Percentiles rank a stretch among this genome's conserved stretches.
phyloP scores from a whole-genome alignment of 495 filamentous ascomycete genomes.

The Copromyces sp. region DNA sequence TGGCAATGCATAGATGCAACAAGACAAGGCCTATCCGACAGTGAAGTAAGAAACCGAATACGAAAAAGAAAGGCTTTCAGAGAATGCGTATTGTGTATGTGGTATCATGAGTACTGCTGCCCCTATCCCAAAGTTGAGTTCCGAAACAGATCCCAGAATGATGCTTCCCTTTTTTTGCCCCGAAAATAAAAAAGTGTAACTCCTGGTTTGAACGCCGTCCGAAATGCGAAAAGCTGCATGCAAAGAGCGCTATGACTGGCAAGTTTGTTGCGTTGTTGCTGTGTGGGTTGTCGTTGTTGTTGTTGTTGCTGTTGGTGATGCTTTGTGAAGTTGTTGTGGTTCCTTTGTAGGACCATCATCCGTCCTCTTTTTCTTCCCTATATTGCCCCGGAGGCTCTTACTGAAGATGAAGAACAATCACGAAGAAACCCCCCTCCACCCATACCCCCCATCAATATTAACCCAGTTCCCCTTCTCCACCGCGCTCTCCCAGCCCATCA shows the following conservation, averaged over 20 bases:
- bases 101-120: background rate
- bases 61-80: background rate
- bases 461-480: constrained; percentile 48
- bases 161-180: background rate
- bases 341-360: background rate
- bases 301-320: background rate
- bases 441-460: constrained; percentile 61
- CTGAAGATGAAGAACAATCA: background rate
- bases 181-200: background rate
- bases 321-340: background rate
- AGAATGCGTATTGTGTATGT: background rate
- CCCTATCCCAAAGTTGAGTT: background rate
- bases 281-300: background rate
- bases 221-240: background rate
- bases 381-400: too few species aligned
- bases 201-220: background rate
- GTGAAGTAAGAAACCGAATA: background rate
- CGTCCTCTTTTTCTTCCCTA: background rate
- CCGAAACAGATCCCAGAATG: background rate
- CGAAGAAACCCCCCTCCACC: constrained; percentile 40
- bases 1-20: background rate
- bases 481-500: constrained; percentile 68
- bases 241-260: background rate
- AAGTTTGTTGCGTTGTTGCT: background rate
- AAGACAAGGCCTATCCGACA: background rate